Evolutionary conservation across 2,329 filamentous ascomycete genomes (phyloP).

Genomic region (Alternaria triticimaculans): DNA sequence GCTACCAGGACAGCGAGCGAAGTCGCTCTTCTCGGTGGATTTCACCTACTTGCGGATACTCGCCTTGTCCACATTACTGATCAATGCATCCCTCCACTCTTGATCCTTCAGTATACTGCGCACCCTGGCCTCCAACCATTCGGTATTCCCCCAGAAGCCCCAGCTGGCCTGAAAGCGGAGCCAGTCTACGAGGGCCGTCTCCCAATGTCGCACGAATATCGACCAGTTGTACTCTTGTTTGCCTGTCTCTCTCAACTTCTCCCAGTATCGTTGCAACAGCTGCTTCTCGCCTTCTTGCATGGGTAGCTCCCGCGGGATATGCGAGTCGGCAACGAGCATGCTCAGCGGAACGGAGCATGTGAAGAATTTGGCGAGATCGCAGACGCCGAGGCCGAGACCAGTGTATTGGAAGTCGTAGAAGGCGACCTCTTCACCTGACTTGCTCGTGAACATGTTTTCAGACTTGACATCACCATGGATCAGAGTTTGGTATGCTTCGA

Average conservation of each 20-base stretch:
- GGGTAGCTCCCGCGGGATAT: conserved; percentile 48
- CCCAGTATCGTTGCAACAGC: conserved; percentile 61
- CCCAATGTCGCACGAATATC: conserved; percentile 66
- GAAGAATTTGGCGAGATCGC: conserved; percentile 71
- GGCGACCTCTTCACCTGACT: conserved; percentile 59
- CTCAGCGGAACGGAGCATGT: conserved; percentile 67
- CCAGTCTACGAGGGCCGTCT: conserved; percentile 72
- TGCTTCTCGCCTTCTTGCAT: conserved; percentile 61
- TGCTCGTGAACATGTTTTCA: conserved; percentile 69
- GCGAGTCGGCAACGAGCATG: conserved; percentile 54
- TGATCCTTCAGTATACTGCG: conserved; percentile 34
- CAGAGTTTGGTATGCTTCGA: conserved; percentile 58
- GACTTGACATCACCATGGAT: conserved; percentile 75
- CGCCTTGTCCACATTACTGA: conserved; percentile 14
- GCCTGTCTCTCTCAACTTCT: conserved; percentile 42
- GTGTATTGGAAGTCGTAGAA: conserved; percentile 76
- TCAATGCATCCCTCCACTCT: conserved; percentile 26
- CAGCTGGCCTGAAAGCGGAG: conserved; percentile 54
- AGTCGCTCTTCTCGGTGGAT: no score
- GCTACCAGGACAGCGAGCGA: neutral
- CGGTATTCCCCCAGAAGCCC: conserved; percentile 48
- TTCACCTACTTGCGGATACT: neutral
- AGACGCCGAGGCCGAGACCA: conserved; percentile 68
- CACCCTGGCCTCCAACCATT: conserved; percentile 44
- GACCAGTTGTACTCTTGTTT: conserved; percentile 60